Evolutionary conservation across 495 filamentous ascomycete species (phyloP).

Genomic region (Aspergillus nidulans): DNA sequence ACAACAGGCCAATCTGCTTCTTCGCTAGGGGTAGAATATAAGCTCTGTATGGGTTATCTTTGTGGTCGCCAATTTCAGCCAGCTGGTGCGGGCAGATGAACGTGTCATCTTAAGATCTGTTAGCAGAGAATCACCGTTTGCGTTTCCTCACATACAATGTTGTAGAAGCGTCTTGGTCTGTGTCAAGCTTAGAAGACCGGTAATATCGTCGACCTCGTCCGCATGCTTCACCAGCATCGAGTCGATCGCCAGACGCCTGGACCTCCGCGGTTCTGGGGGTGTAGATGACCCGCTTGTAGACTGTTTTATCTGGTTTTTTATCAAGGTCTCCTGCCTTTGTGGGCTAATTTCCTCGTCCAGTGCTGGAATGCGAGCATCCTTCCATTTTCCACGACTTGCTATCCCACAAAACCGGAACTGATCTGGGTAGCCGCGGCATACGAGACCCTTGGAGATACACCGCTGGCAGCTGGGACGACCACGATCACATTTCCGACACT

Average conservation of each 20-base stretch:
- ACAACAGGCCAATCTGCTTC: slow-evolving; percentile 31
- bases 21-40: slow-evolving; percentile 35
- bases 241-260: slow-evolving; percentile 1
- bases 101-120: slow-evolving; percentile 25
- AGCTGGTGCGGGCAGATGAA: slow-evolving; percentile 38
- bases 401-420: slow-evolving; percentile 38
- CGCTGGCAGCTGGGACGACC: slow-evolving; percentile 24
- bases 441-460: slow-evolving; percentile 26
- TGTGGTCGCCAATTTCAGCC: slow-evolving; percentile 20
- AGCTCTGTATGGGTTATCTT: slow-evolving; percentile 32
- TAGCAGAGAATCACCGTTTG: background rate
- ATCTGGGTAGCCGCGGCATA: slow-evolving; percentile 37
- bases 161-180: slow-evolving; percentile 20
- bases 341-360: background rate
- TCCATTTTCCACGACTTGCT: slow-evolving; percentile 37
- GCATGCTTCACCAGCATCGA: background rate
- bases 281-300: background rate
- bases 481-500: slow-evolving; percentile 31
- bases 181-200: slow-evolving; percentile 1
- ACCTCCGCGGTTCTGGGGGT: background rate
- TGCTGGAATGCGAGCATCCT: slow-evolving; percentile 19
- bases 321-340: too few relatives aligned
- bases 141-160: slow-evolving; percentile 20
- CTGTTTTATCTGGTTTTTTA: background rate
- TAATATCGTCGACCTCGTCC: background rate